Percentiles rank a stretch among this genome's conserved stretches.
These are phyloP conservation scores for Mycena sp. DNA, from an alignment of 1,284 basidiomycete genomes.

Conservation along the genomic window DNA sequence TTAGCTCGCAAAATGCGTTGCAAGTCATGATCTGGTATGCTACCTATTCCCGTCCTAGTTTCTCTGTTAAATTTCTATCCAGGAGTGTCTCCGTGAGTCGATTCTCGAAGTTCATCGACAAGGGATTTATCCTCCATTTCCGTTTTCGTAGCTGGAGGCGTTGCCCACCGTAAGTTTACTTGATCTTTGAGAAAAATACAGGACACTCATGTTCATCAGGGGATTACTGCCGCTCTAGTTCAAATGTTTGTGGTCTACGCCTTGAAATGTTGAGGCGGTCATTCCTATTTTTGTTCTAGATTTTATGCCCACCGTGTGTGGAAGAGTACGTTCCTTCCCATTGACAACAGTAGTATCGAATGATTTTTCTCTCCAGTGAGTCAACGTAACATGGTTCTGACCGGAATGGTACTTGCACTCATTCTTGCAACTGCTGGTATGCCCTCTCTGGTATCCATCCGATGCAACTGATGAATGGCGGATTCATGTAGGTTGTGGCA, in stretches of 20 bases:
- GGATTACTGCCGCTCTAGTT: constrained; percentile 27
- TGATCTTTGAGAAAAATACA: not conserved
- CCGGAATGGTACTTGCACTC: constrained; percentile 35
- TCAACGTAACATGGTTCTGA: constrained; percentile 37
- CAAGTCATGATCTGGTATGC: constrained; percentile 30
- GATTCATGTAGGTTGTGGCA: constrained; percentile 30
- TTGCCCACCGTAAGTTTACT: constrained; percentile 27
- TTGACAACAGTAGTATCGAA: not conserved
- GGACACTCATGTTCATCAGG: constrained; percentile 9
- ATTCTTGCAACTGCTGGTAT: constrained; percentile 39
- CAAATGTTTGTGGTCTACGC: constrained; percentile 18
- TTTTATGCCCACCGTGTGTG: constrained; percentile 27
- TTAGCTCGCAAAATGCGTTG: constrained; percentile 19
- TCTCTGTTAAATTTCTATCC: not conserved
- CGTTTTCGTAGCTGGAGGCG: constrained; percentile 23
- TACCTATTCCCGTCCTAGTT: not conserved
- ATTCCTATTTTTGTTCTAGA: not conserved
- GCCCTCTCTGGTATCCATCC: not conserved
- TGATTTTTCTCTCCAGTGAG: constrained; percentile 34
- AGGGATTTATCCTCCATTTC: not conserved
- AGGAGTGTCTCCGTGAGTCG: constrained; percentile 23
- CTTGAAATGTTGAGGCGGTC: not conserved
- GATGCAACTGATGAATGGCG: not conserved
- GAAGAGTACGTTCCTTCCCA: not conserved
- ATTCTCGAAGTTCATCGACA: not conserved